phyloP scores from a whole-genome alignment of 139 green algal genomes.

The Raphidocelis subcapitata region DNA sequence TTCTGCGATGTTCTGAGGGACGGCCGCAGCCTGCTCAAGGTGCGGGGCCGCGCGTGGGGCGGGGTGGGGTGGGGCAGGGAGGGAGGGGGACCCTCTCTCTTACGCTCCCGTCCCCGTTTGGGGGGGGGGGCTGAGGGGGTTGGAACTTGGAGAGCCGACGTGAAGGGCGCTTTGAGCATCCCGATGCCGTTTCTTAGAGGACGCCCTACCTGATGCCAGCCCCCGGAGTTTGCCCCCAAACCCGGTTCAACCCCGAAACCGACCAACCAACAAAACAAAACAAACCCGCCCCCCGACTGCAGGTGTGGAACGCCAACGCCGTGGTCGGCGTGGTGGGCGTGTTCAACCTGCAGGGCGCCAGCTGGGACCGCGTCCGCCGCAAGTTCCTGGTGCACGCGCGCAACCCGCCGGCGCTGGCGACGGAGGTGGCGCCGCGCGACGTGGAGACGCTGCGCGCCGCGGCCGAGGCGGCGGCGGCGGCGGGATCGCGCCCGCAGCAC shows the following conservation, averaged over 20 bases:
- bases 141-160: no score
- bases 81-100: no score
- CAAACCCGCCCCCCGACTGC: no score
- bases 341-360: conserved; percentile 89
- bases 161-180: no score
- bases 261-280: no score
- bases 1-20: conserved; percentile 86
- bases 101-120: no score
- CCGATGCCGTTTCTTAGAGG: no score
- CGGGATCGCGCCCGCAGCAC: neutral
- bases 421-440: conserved; percentile 45
- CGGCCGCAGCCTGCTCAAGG: conserved; percentile 78
- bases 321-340: conserved; percentile 69
- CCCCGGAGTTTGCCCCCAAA: no score
- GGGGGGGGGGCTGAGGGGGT: no score
- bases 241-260: no score
- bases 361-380: conserved; percentile 73
- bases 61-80: no score
- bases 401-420: conserved; percentile 24
- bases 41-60: conserved; percentile 9
- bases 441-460: conserved; percentile 44
- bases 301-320: conserved; percentile 76
- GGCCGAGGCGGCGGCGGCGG: conserved; percentile 13
- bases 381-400: conserved; percentile 70
- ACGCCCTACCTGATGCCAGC: no score